These are phyloP conservation scores for Boletus sp. DNA, from an alignment of 768 basidiomycete species.

Conservation along the genomic window DNA sequence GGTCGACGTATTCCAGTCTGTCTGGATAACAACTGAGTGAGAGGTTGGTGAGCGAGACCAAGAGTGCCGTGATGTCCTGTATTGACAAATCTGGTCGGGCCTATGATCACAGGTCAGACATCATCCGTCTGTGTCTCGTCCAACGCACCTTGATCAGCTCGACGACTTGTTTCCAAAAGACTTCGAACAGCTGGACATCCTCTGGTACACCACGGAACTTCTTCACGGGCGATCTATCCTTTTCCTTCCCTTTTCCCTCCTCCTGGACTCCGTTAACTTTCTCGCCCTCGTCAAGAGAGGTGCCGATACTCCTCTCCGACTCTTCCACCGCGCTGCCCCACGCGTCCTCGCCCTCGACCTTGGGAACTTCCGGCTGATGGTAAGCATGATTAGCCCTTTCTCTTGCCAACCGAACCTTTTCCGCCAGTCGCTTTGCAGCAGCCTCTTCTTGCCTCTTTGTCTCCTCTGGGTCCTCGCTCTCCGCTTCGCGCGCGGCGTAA, in stretches of 20 bases:
- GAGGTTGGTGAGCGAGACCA: constrained; percentile 93
- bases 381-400: constrained; percentile 54
- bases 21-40: constrained; percentile 98
- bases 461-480: constrained; percentile 94
- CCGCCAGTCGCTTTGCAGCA: constrained; percentile 82
- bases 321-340: constrained; percentile 25
- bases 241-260: constrained; percentile 45
- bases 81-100: constrained; percentile 96
- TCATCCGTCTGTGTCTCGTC: not conserved
- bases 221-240: constrained; percentile 52
- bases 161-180: constrained; percentile 98
- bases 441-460: constrained; percentile 92
- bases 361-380: constrained; percentile 27
- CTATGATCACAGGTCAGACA: constrained; percentile 37
- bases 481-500: constrained; percentile 95
- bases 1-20: constrained; percentile 94
- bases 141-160: constrained; percentile 87
- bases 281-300: not conserved
- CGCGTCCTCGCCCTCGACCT: constrained; percentile 22
- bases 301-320: constrained; percentile 16
- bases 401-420: constrained; percentile 77
- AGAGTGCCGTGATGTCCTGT: constrained; percentile 93
- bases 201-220: constrained; percentile 97
- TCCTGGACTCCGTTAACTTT: constrained; percentile 22
- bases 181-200: constrained; percentile 93